Evolutionary conservation across 2,329 filamentous ascomycete genomes (phyloP).

Genomic region (Tolypocladium paradoxum): DNA sequence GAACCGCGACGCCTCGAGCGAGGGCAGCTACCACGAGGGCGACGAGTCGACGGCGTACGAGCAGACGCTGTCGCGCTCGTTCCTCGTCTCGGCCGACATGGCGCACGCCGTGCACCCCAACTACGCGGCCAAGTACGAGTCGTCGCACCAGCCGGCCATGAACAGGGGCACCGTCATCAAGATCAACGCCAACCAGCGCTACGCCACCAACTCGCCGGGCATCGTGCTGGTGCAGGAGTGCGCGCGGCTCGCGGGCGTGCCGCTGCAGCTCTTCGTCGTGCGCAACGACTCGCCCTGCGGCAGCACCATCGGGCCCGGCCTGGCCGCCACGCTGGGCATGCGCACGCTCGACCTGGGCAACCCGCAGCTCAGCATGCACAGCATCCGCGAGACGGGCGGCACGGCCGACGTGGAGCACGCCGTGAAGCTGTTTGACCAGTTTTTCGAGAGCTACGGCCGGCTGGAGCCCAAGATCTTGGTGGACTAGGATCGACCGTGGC

Average conservation of each 20-base stretch:
- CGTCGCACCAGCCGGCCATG: constrained; percentile 83
- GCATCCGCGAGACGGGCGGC: constrained; percentile 86
- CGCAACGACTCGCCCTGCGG: constrained; percentile 92
- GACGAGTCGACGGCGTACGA: constrained; percentile 77
- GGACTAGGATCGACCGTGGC: constrained; percentile 39
- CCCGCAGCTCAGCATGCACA: constrained; percentile 93
- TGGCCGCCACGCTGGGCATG: constrained; percentile 75
- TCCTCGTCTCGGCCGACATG: constrained; percentile 96
- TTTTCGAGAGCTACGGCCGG: constrained; percentile 75
- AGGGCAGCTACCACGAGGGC: constrained; percentile 45
- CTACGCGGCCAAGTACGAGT: constrained; percentile 84
- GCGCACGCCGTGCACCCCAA: constrained; percentile 94
- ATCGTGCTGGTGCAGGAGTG: constrained; percentile 88
- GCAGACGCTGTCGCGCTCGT: constrained; percentile 81
- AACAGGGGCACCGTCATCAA: constrained; percentile 97
- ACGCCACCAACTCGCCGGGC: constrained; percentile 91
- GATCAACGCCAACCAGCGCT: constrained; percentile 93
- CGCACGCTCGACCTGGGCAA: constrained; percentile 89
- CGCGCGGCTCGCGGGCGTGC: constrained; percentile 63
- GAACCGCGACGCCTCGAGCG: constrained; percentile 54
- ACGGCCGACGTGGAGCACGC: constrained; percentile 79
- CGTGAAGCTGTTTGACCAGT: constrained; percentile 75
- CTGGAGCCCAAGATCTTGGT: constrained; percentile 76
- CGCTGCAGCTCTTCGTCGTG: constrained; percentile 91
- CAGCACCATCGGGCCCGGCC: constrained; percentile 95